These are phyloP conservation scores for Urostyla sp. DNA, from an alignment of 73 alveolate species.

Conservation along the genomic window DNA sequence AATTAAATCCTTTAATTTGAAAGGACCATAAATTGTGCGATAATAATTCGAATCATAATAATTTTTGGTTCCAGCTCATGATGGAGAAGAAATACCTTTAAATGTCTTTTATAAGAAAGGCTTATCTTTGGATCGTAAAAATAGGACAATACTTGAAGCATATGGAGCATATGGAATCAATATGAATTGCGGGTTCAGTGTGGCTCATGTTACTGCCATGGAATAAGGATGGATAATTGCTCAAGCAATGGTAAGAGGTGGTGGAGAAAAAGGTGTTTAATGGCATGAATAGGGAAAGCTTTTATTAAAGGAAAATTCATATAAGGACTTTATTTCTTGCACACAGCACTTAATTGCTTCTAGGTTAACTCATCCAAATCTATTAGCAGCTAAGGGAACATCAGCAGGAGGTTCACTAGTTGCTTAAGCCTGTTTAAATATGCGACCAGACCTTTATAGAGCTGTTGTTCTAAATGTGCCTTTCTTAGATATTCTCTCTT, in stretches of 20 bases:
- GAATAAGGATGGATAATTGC: conserved; percentile 93
- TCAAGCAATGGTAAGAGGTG: conserved; percentile 92
- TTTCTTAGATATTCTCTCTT: conserved; percentile 82
- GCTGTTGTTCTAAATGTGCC: conserved; percentile 85
- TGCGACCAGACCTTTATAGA: conserved; percentile 85
- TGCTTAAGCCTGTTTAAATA: conserved; percentile 79
- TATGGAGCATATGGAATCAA: conserved; percentile 94
- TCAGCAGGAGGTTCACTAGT: conserved; percentile 92
- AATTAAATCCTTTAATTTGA: conserved; percentile 60
- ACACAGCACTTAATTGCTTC: conserved; percentile 78
- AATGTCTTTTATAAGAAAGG: conserved; percentile 72
- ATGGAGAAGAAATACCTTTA: conserved; percentile 86
- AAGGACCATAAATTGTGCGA: conserved; percentile 74
- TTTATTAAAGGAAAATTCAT: conserved; percentile 69
- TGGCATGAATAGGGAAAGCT: conserved; percentile 90
- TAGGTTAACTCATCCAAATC: conserved; percentile 82
- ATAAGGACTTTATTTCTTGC: conserved; percentile 78
- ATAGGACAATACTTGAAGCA: conserved; percentile 47
- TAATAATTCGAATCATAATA: conserved; percentile 70
- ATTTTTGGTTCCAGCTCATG: conserved; percentile 78
- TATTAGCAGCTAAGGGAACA: conserved; percentile 88
- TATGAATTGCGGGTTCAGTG: conserved; percentile 68
- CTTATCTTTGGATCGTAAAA: conserved; percentile 42
- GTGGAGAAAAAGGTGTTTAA: conserved; percentile 85
- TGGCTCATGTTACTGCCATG: conserved; percentile 78